These are phyloP conservation scores for Spinacia oleracea DNA, from an alignment of 179 eudicot species.

Conservation along the genomic window DNA sequence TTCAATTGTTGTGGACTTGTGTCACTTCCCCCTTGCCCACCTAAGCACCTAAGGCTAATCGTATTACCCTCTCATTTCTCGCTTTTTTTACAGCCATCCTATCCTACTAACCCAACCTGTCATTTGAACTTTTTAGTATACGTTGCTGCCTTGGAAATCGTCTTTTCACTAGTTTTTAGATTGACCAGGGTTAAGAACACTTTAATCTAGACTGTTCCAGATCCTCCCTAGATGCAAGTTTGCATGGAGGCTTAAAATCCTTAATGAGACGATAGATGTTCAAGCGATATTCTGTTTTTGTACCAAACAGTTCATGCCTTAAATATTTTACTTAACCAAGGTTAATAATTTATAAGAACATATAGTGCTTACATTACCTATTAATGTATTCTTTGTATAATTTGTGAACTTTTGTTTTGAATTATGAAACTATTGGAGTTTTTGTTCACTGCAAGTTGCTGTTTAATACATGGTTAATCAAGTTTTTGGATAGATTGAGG, in stretches of 20 bases:
- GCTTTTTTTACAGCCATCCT: not conserved
- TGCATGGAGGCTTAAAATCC: not conserved
- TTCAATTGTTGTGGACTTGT: not conserved
- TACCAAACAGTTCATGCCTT: not conserved
- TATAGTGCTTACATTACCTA: no score
- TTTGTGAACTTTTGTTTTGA: not conserved
- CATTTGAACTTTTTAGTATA: not conserved
- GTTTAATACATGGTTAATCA: no score
- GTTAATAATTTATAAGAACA: no score
- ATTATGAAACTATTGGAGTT: not conserved
- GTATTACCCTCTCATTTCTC: not conserved
- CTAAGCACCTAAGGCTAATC: not conserved
- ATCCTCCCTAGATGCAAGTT: not conserved
- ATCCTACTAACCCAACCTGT: not conserved
- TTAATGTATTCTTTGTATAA: not conserved
- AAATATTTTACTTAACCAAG: not conserved
- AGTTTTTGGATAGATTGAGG: no score
- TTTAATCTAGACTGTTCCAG: not conserved
- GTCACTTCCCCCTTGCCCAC: no score
- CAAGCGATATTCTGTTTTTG: not conserved
- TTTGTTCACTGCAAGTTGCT: not conserved
- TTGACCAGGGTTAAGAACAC: not conserved
- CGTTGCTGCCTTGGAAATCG: not conserved
- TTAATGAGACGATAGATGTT: not conserved
- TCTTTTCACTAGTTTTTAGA: not conserved